Conservation (phyloP, 2,329 filamentous ascomycete genomes). For the Monilinia polystroma region DNA sequence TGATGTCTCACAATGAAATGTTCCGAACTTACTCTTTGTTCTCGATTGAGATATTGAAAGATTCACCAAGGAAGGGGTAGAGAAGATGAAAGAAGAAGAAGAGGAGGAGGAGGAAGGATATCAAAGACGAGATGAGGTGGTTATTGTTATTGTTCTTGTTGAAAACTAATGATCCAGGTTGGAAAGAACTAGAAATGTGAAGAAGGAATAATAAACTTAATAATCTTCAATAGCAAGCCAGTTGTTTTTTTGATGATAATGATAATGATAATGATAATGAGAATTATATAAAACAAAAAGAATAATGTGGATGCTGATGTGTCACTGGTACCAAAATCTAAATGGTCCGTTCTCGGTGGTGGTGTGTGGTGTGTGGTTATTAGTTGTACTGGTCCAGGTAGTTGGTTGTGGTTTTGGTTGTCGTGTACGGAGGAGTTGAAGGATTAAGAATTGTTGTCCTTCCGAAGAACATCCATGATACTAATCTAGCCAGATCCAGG, state of each 20-base stretch:
- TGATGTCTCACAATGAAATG: not conserved
- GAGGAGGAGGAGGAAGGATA: not conserved
- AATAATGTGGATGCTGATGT: constrained; percentile 16
- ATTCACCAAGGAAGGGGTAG: too few species aligned
- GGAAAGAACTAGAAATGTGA: not conserved
- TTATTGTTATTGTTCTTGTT: not conserved
- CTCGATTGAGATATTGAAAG: not conserved
- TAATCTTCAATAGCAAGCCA: too few species aligned
- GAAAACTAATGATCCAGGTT: not conserved
- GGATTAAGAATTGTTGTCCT: not conserved
- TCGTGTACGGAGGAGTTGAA: not conserved
- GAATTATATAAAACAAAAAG: not conserved
- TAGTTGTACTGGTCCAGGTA: too few species aligned
- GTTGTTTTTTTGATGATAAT: too few species aligned
- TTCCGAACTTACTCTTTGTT: constrained; percentile 17
- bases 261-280: too few species aligned
- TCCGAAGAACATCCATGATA: not conserved
- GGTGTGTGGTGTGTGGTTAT: too few species aligned
- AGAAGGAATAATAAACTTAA: not conserved
- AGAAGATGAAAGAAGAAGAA: not conserved
- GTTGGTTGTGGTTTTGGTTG: too few species aligned
- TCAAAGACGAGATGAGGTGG: not conserved
- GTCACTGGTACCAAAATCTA: not conserved
- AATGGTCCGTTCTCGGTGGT: constrained; percentile 12
- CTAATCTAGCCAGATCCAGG: too few species aligned